These are phyloP conservation scores for Macadamia tetraphylla DNA, from an alignment of 164 flowering plant species.

Conservation along the genomic window DNA sequence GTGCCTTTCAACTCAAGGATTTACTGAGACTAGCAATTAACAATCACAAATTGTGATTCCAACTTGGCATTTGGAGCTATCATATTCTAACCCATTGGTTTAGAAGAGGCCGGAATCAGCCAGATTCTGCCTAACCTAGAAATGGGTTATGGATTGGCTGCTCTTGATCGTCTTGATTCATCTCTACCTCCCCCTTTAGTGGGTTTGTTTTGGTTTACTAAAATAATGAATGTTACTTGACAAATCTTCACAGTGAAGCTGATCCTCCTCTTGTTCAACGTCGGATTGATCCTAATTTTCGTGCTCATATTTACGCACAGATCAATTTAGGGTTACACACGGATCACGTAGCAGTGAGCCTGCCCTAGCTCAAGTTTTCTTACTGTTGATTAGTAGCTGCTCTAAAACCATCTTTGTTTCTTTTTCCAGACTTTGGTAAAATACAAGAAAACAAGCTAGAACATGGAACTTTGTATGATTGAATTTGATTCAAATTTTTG, in stretches of 20 bases:
- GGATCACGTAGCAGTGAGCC: constrained; percentile 47
- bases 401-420: not conserved
- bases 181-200: not conserved
- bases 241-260: constrained; percentile 49
- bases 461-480: too few relatives aligned
- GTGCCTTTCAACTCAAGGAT: too few relatives aligned
- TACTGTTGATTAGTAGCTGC: not conserved
- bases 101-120: too few relatives aligned
- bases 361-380: not conserved
- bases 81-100: too few relatives aligned
- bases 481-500: too few relatives aligned
- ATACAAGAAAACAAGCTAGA: too few relatives aligned
- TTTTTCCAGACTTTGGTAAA: not conserved
- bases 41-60: too few relatives aligned
- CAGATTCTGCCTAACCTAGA: too few relatives aligned
- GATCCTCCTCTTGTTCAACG: constrained; percentile 33
- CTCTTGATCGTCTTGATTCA: too few relatives aligned
- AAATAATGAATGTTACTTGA: not conserved
- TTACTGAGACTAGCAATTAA: too few relatives aligned
- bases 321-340: constrained; percentile 7
- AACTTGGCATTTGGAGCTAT: too few relatives aligned
- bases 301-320: constrained; percentile 27
- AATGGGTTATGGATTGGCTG: too few relatives aligned
- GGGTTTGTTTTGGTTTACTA: not conserved
- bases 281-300: constrained; percentile 34